Evolutionary conservation across 2,329 filamentous ascomycete genomes (phyloP).

Genomic region (Coleophoma crateriformis): DNA sequence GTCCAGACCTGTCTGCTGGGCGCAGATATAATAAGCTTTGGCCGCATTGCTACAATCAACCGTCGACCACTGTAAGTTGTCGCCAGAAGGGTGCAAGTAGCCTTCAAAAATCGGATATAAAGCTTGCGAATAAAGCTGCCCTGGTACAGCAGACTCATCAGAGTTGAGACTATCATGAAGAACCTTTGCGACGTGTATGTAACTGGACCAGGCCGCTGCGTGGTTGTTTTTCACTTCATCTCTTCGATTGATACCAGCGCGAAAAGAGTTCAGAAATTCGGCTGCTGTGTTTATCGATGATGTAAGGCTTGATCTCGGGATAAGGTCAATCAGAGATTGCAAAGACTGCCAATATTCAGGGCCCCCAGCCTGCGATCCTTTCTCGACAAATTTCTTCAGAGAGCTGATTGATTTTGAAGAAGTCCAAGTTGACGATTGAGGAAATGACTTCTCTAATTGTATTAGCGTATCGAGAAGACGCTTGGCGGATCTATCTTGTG

Average conservation of each 20-base stretch:
- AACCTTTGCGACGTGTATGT: constrained; percentile 57
- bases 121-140: constrained; percentile 39
- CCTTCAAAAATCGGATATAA: constrained; percentile 50
- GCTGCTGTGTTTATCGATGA: constrained; percentile 46
- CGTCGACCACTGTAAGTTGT: constrained; percentile 15
- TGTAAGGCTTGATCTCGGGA: constrained; percentile 53
- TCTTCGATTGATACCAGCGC: constrained; percentile 64
- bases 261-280: constrained; percentile 61
- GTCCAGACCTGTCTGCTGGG: constrained; percentile 32
- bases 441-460: constrained; percentile 56
- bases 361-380: constrained; percentile 76
- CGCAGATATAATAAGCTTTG: constrained; percentile 40
- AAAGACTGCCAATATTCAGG: constrained; percentile 69
- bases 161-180: constrained; percentile 42
- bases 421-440: constrained; percentile 63
- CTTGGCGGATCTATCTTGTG: constrained; percentile 68
- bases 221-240: constrained; percentile 70
- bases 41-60: constrained; percentile 16
- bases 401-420: constrained; percentile 48
- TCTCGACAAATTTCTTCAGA: constrained; percentile 70
- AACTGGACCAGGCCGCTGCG: constrained; percentile 67
- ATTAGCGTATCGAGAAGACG: constrained; percentile 66
- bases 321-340: constrained; percentile 48
- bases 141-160: constrained; percentile 32
- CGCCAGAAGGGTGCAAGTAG: constrained; percentile 34